Evolutionary conservation across 257 asterid genomes (phyloP), one percentile per base, ranked within the genome.

Genomic region (Capsicum baccatum): DNA sequence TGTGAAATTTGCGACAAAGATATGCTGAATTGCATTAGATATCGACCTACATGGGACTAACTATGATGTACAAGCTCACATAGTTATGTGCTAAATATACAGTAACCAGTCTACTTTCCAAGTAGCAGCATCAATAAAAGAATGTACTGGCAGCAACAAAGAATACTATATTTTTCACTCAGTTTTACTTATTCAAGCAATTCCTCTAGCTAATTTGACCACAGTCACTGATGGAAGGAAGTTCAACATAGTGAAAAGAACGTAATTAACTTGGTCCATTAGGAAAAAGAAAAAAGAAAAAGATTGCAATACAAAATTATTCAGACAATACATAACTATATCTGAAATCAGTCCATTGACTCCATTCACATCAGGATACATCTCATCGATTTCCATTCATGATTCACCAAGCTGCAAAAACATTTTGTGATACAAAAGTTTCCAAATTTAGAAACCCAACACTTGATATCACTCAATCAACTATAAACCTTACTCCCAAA

Each of bases 371-470:
- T 35, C n/a, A 4, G 50, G 54, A 37, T 47, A 70, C 55, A 42
- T 70, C 79, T 42, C 35, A 44, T 44, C 0, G 19, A 74, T 60
- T 74, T 50, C 60, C 81, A 74, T 74, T 66, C 33, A 26, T 26
- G 33, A 26, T 26, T 26, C 81, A 78, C 44, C 79, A 16, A 48
- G 78, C 12, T 42, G 50, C 16, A 66, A 62, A 12, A 48, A 83
- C 71, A 58, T 66, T 17, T 11, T 9, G 13, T 50, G 11, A 54
- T 50, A 48, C 63, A 39, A 84, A 81, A 81, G 74, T 5, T 12
- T 82, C 64, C 48, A 81, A 21, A 73, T 80, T 81, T 42, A 76
- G 17, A 42, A 59, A 48, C 80, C 39, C 55, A 73, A 82, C 62
- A 16, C 60, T 12, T 50, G 19, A 50, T 12, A 21, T 50, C 60